Base-by-base conservation (phyloP, 140 eudicot species). In the Senecio squalidus region DNA sequence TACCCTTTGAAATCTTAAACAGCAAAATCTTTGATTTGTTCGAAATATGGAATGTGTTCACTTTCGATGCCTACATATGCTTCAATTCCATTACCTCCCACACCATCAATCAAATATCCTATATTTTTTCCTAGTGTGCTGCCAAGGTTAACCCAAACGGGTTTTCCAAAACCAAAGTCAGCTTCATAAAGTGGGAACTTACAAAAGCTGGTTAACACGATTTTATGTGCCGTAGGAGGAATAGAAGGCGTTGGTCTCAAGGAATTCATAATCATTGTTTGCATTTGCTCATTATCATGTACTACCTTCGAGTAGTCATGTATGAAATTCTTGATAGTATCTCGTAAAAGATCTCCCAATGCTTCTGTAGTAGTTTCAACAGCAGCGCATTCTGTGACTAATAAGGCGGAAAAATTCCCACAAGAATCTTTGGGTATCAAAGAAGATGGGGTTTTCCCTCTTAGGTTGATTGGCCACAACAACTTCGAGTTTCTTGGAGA, bases 381-480 rank as follows among this genome's bases (percentile, higher is more conserved):
- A 0, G 5, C 9, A 31, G 38, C 38, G 38, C 38, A 31, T 31
- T 31, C 9, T 31, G 38, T 4, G 5, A 10, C 3, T 31, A 31
- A 2, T 31, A 4, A 2, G 1, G 38, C 8, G 0, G 3, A 31
- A 3, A n/a, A n/a, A n/a, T n/a, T n/a, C n/a, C n/a, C n/a, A n/a
- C n/a, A n/a, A n/a, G n/a, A n/a, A n/a, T n/a, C 1, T 15, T 53
- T 31, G 5, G 76, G 62, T 11, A 62, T 17, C 0, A 36, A n/a
- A n/a, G n/a, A 26, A 2, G 69, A 61, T 10, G 10, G 17, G 0
- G 64, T 44, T 56, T 51, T 62, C 1, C 40, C 64, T 29, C 71
- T 24, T 15, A 71, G 30, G 25, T 43, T 53, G 1, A 63, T 61
- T 3, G 58, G 45, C 6, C 36, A 48, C 4, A 27, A 6, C 1